Evolutionary conservation across 2,329 filamentous ascomycete genomes (phyloP), one percentile per base, ranked within the genome.

Genomic region (Penicillium crustosum): DNA sequence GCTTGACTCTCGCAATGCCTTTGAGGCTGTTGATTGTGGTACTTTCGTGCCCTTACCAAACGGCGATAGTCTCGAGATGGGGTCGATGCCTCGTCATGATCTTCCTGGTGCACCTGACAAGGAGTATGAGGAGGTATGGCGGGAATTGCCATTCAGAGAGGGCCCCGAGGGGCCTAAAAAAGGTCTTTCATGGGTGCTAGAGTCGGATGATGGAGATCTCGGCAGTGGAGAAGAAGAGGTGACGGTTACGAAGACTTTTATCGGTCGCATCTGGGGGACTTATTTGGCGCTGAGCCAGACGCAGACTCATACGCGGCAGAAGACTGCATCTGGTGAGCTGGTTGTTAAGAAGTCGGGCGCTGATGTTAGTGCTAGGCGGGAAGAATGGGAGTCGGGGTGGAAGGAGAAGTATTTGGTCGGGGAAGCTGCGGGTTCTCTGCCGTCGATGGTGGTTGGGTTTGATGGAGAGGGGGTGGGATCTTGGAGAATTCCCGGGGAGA

Each of bases 61-160:
- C 49, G 76, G 76, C 2, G 74, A 78, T 45, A 71, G 73, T 33
- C 68, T 78, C 0, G 76, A 78, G 55, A 72, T 66, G 0, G 76
- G 76, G 0, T 63, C 61, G 1, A 78, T 78, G 76, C 68, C 74
- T 23, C 73, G 72, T 15, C 65, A 68, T 23, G 73, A 77, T 61
- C 53, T 71, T 0, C 67, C 71, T 0, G 71, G 70, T 2, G 63
- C 65, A 10, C 70, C 70, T 3, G 58, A 74, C 0, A 68, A 67
- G 4, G 65, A 70, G 8, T 91, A 92, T 63, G 87, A 90, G 69
- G 88, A 91, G 71, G 68, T 88, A 2, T 90, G 88, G 88, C 70
- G 75, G 2, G 82, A 86, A 42, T 70, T 77, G 2, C 65, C 73
- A 3, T 67, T 78, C 12, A 53, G 51, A 9, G 50, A 59, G 2